phyloP scores from a whole-genome alignment of 345 rosid species.

The Populus nigra region DNA sequence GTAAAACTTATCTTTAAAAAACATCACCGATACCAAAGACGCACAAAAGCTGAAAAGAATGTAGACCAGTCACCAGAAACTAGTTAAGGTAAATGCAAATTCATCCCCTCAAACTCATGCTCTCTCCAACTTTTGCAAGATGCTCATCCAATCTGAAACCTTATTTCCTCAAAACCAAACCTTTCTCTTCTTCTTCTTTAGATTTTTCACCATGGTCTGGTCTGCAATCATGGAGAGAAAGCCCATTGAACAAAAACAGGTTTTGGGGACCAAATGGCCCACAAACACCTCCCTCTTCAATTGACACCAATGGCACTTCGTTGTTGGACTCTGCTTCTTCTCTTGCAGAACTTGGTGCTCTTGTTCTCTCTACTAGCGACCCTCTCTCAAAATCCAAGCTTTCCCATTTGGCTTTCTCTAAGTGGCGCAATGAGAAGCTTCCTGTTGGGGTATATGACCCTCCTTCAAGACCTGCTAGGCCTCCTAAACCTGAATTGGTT shows the following conservation, averaged over 20 bases:
- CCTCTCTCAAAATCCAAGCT: constrained; percentile 65
- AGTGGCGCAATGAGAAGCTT: constrained; percentile 56
- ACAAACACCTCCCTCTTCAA: constrained; percentile 3
- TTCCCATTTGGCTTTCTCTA: constrained; percentile 76
- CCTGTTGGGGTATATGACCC: constrained; percentile 57
- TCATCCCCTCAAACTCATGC: neutral
- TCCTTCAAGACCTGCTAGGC: constrained; percentile 76
- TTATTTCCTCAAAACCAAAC: constrained; percentile 5
- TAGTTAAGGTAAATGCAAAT: neutral
- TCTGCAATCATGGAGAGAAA: constrained; percentile 62
- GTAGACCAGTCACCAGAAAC: neutral
- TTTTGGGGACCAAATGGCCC: constrained; percentile 85
- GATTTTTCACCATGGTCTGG: constrained; percentile 55
- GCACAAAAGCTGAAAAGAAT: neutral
- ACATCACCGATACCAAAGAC: no score
- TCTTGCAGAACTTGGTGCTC: constrained; percentile 78
- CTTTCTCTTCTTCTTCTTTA: constrained; percentile 33
- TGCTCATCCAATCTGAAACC: constrained; percentile 8
- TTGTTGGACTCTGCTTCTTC: constrained; percentile 57
- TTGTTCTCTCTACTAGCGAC: constrained; percentile 70
- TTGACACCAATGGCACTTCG: neutral
- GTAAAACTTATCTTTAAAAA: no score
- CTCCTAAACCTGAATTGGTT: constrained; percentile 66
- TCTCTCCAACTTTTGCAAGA: neutral
- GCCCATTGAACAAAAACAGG: constrained; percentile 59